Evolutionary conservation across 2,329 filamentous ascomycete genomes (phyloP), one percentile per base, ranked within the genome.

Genomic region (Cladorrhinum sp.): DNA sequence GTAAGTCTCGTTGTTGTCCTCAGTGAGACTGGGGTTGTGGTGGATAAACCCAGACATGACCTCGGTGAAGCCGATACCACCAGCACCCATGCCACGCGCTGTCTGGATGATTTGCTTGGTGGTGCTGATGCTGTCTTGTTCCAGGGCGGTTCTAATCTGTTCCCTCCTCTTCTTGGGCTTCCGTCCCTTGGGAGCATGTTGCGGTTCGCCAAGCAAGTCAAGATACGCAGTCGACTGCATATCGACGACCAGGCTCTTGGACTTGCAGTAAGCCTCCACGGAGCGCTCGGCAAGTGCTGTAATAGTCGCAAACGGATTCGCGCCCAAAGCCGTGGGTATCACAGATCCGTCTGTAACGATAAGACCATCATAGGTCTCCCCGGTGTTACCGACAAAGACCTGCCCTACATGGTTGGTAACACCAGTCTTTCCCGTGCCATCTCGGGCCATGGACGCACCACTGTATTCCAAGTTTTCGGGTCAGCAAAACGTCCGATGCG

Each of bases 221-320:
- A 87, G 74, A 20, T 78, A 68, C 1, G 74, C 77, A 60, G 82
- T 83, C 23, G 73, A 74, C 21, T 77, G 73, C 2, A 73, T 71
- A 60, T 80, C 77, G 56, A 87, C 80, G 5, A 60, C 63, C 10
- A 86, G 74, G 0, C 68, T 66, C 6, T 75, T 68, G 8, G 74
- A 73, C 56, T 73, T 64, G 1, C 80, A 77, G 55, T 82, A 81
- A 5, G 77, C 70, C 56, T 84, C 81, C 6, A 89, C 79, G 0
- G 83, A 82, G 9, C 87, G 77, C 72, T 90, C 87, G 0, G 87
- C 86, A 20, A 91, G 78, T 2, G 87, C 87, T 0, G 86, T 82
- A 64, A 90, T 90, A 1, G 87, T 90, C 1, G 87, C 87, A 57
- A 88, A 81, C 0, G 87, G 87, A 67, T 90, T 90, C 2, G 86